Conservation (phyloP, 257 asterid genomes). For the Penstemon newberryi region DNA sequence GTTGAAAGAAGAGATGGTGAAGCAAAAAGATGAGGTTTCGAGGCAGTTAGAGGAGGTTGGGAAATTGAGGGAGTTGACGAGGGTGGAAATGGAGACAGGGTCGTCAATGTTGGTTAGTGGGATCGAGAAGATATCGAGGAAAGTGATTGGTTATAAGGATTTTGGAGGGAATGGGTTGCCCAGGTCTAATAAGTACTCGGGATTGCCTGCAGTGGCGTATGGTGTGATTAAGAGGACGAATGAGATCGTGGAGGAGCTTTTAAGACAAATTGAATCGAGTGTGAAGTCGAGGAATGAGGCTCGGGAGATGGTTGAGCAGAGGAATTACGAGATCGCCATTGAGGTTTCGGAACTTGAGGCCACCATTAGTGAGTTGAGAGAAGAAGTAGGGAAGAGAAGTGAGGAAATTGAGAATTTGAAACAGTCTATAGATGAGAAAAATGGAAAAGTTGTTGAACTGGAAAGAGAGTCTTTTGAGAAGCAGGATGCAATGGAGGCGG, state of each 20-base stretch:
- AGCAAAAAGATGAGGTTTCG: slow-evolving; percentile 50
- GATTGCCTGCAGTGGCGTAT: slow-evolving; percentile 89
- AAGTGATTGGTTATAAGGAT: slow-evolving; percentile 72
- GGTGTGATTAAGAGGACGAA: slow-evolving; percentile 90
- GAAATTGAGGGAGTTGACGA: slow-evolving; percentile 52
- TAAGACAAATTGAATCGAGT: slow-evolving; percentile 66
- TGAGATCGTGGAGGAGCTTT: slow-evolving; percentile 89
- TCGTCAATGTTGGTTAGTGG: slow-evolving; percentile 89
- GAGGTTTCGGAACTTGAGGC: slow-evolving; percentile 95
- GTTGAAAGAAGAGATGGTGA: slow-evolving; percentile 51
- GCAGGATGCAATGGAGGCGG: slow-evolving; percentile 51
- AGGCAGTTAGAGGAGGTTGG: slow-evolving; percentile 66
- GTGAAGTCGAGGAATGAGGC: slow-evolving; percentile 76
- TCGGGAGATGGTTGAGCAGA: slow-evolving; percentile 73
- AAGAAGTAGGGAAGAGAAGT: slow-evolving; percentile 57
- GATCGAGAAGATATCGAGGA: slow-evolving; percentile 85
- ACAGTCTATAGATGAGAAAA: slow-evolving; percentile 49
- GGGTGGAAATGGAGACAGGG: slow-evolving; percentile 80
- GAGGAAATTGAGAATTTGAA: slow-evolving; percentile 56
- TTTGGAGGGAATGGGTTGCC: slow-evolving; percentile 77
- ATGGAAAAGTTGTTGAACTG: slow-evolving; percentile 44
- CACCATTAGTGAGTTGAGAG: slow-evolving; percentile 71
- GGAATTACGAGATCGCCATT: slow-evolving; percentile 97
- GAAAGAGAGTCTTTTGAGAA: slow-evolving; percentile 58
- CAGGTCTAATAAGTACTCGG: slow-evolving; percentile 78